These are phyloP conservation scores for Pythium rishiriense DNA, from an alignment of 352 stramenopile genomes.

Conservation along the genomic window DNA sequence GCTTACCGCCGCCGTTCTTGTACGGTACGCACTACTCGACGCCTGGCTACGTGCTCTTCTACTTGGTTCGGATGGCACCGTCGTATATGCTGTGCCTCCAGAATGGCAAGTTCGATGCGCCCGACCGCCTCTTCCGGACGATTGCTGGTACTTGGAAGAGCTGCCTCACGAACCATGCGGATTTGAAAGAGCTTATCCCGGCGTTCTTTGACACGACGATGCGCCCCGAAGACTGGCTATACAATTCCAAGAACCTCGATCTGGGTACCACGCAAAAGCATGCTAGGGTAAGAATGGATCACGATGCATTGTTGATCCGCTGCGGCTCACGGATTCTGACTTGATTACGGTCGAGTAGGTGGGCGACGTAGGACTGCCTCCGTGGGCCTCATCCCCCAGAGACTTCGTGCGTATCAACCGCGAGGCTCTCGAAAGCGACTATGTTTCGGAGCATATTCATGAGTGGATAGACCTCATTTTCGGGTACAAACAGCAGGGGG, in stretches of 20 bases:
- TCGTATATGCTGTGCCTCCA: constrained; percentile 97
- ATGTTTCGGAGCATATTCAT: constrained; percentile 71
- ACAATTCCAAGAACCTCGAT: constrained; percentile 95
- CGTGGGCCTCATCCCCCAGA: constrained; percentile 90
- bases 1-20: constrained; percentile 92
- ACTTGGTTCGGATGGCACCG: constrained; percentile 95
- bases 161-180: constrained; percentile 81
- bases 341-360: constrained; percentile 45
- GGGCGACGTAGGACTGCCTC: constrained; percentile 93
- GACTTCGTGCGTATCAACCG: constrained; percentile 76
- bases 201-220: constrained; percentile 96
- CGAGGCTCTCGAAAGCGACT: constrained; percentile 74
- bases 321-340: constrained; percentile 2
- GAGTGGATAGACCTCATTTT: constrained; percentile 89
- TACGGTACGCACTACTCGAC: constrained; percentile 95
- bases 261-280: constrained; percentile 91
- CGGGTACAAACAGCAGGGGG: constrained; percentile 71
- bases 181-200: constrained; percentile 99
- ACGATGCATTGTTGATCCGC: neutral
- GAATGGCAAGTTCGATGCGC: constrained; percentile 97
- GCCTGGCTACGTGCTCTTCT: constrained; percentile 97
- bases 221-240: constrained; percentile 87
- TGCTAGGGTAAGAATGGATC: constrained; percentile 13
- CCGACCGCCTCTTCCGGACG: constrained; percentile 97
- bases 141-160: constrained; percentile 92